Base-by-base conservation (phyloP, 106 monocot species). In the Dendrobium nobile region DNA sequence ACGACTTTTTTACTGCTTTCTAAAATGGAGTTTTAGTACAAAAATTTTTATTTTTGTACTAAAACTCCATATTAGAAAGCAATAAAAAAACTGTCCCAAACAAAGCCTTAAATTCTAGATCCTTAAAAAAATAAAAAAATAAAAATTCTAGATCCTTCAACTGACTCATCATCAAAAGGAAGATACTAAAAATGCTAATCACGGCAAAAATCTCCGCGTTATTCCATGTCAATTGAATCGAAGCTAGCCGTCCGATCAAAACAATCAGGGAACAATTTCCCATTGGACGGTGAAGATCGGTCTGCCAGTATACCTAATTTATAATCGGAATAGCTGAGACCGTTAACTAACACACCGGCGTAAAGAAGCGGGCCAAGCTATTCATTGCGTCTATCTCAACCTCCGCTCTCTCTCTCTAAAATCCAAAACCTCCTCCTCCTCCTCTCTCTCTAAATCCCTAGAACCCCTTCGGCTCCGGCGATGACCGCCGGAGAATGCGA, bases 341-440 rank as follows among this genome's bases (percentile, higher is more conserved):
- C 76, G 76, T 76, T 76, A 76, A 76, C 76, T 76, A 51, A 13
- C 22, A 48, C 76, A 19, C 45, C 74, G 43, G 74, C 42, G 42
- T 43, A 42, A 5, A 47, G 48, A 76, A n/a, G 76, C 43, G 45
- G 75, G 37, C n/a, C 37, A 9, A 33, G 45, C 0, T 9, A 45
- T n/a, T 24, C 20, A 5, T 22, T 7, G 76, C 47, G 9, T 27
- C 47, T 11, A 19, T 74, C 48, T 76, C 48, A 48, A 76, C 47
- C 76, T 76, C 74, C 18, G 41, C 74, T 20, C 74, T 43, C 74
- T 43, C 47, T 47, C 47, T 47, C 47, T 47, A 47, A 47, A 47
- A 45, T 26, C 47, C 75, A 47, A 47, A 47, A 47, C 58, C 58
- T 20, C 58, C 54, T 13, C 13, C 13, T 20, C 45, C 26, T 26